Evolutionary conservation across 208 protist species (phyloP).

Genomic region (Kentomonas sorsogonicus): DNA sequence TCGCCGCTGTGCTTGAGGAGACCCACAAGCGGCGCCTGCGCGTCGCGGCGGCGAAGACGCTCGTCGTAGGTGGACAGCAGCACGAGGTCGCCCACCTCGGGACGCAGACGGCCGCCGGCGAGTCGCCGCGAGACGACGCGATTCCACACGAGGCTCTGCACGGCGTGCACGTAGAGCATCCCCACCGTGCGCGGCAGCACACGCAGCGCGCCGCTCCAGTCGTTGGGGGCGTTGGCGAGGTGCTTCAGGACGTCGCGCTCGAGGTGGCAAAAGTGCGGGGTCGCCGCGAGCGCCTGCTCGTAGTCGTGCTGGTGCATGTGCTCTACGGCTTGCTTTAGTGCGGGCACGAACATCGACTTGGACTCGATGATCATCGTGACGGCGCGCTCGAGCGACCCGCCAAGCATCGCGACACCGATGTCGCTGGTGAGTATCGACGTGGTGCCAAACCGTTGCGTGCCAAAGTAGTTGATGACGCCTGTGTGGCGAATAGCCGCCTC

Average conservation of each 20-base stretch:
- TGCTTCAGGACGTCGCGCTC: conserved; percentile 84
- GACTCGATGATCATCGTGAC: conserved; percentile 68
- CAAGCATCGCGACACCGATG: conserved; percentile 80
- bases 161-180: conserved; percentile 92
- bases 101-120: conserved; percentile 21
- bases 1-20: no score
- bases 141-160: conserved; percentile 94
- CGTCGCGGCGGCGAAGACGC: background rate
- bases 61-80: conserved; percentile 34
- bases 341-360: conserved; percentile 49
- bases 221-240: conserved; percentile 47
- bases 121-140: conserved; percentile 82
- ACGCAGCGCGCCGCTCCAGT: conserved; percentile 71
- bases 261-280: conserved; percentile 73
- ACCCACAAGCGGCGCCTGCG: no score
- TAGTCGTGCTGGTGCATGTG: conserved; percentile 33
- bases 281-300: conserved; percentile 30
- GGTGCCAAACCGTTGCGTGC: conserved; percentile 93
- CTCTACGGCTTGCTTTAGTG: conserved; percentile 28
- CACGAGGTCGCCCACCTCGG: conserved; percentile 84
- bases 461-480: conserved; percentile 95
- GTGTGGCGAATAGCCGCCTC: conserved; percentile 20
- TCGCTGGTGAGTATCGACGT: conserved; percentile 87
- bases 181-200: conserved; percentile 76
- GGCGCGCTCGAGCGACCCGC: conserved; percentile 57